Evolutionary conservation across 106 monocot species (phyloP).

Genomic region (Agapanthus africanus): DNA sequence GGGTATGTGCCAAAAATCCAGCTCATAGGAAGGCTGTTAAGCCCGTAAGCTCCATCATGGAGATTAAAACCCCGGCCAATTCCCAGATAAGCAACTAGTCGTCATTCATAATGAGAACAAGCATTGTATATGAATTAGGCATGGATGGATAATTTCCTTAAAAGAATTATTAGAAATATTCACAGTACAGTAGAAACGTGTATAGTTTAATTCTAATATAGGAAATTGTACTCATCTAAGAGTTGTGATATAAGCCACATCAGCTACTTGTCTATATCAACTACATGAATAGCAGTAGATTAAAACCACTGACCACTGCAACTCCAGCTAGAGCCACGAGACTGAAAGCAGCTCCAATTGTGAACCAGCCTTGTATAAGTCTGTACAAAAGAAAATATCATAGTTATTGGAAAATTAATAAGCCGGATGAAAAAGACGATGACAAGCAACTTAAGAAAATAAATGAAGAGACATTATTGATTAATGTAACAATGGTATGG

Average conservation of each 20-base stretch:
- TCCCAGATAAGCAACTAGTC: slow-evolving; percentile 61
- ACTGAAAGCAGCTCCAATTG: slow-evolving; percentile 4
- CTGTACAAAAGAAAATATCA: too few species aligned
- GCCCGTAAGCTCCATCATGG: slow-evolving; percentile 11
- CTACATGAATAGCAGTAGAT: not conserved
- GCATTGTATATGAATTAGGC: not conserved
- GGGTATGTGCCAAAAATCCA: slow-evolving; percentile 32
- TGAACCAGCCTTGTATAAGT: slow-evolving; percentile 6
- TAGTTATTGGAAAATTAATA: too few species aligned
- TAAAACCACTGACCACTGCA: not conserved
- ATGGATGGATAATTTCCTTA: not conserved
- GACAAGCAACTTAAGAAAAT: too few species aligned
- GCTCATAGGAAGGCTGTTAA: slow-evolving; percentile 22
- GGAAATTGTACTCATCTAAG: not conserved
- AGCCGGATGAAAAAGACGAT: too few species aligned
- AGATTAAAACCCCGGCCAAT: slow-evolving; percentile 20
- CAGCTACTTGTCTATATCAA: not conserved
- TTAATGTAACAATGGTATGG: too few species aligned
- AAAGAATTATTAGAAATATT: too few species aligned
- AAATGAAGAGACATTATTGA: too few species aligned
- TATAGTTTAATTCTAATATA: too few species aligned
- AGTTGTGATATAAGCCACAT: not conserved
- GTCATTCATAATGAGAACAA: slow-evolving; percentile 1
- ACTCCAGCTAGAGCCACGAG: slow-evolving; percentile 9
- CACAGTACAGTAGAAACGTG: too few species aligned